These are phyloP conservation scores for Xenoacremonium recifei DNA, from an alignment of 2,329 filamentous ascomycete species.

Conservation along the genomic window DNA sequence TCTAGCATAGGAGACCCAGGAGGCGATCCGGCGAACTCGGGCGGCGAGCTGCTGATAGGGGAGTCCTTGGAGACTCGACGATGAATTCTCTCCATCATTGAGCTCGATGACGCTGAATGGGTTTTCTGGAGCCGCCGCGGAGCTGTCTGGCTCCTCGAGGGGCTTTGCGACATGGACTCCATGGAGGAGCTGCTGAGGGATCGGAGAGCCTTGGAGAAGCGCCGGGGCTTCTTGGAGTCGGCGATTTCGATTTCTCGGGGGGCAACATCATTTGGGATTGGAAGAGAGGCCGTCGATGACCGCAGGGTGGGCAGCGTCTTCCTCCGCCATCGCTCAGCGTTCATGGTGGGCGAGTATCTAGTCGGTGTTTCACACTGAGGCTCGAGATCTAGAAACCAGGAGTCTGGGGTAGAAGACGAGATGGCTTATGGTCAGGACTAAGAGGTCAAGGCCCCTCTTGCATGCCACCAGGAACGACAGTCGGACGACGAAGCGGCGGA, in stretches of 20 bases:
- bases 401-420: slow-evolving; percentile 7
- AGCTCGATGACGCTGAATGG: slow-evolving; percentile 37
- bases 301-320: slow-evolving; percentile 30
- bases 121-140: slow-evolving; percentile 37
- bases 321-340: slow-evolving; percentile 34
- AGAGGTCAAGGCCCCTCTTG: slow-evolving; percentile 11
- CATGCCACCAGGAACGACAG: slow-evolving; percentile 17
- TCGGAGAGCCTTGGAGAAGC: slow-evolving; percentile 36
- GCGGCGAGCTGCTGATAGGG: slow-evolving; percentile 27
- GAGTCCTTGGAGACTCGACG: slow-evolving; percentile 40
- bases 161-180: slow-evolving; percentile 35
- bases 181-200: slow-evolving; percentile 40
- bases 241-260: slow-evolving; percentile 19
- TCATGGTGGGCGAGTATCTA: slow-evolving; percentile 23
- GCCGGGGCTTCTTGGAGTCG: slow-evolving; percentile 35
- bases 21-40: slow-evolving; percentile 29
- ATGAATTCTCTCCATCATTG: slow-evolving; percentile 42
- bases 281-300: slow-evolving; percentile 20
- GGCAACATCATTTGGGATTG: slow-evolving; percentile 17
- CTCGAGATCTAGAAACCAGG: slow-evolving; percentile 6
- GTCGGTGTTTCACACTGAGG: slow-evolving; percentile 5
- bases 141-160: slow-evolving; percentile 31
- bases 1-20: slow-evolving; percentile 29
- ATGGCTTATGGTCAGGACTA: slow-evolving; percentile 10
- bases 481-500: neutral